Base-by-base conservation (phyloP, 2,329 filamentous ascomycete genomes). In the Apiospora arundinis region DNA sequence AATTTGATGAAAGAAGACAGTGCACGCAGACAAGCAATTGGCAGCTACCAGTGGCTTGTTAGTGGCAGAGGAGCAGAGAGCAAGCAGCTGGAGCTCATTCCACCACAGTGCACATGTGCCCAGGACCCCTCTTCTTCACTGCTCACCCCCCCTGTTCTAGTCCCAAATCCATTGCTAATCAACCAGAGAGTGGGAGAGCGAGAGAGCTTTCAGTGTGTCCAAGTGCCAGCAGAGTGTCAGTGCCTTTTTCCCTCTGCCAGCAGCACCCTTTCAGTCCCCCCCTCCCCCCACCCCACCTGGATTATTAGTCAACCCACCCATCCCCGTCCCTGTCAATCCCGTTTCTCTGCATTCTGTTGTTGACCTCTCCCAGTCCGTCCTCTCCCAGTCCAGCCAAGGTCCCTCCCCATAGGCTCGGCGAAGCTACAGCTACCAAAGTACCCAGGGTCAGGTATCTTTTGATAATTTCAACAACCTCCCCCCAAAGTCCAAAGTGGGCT, bases 391-490 rank as follows among this genome's bases (percentile, higher is more conserved):
- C 28, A 9, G 32, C 52, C 52, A 65, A 4, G 4, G 18, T 32
- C 56, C 9, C 23, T 14, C 49, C 49, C 56, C 28, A 63, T 63
- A 63, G 56, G 56, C 65, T 60, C 52, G 52, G 52, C 52, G 28
- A 60, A 60, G 52, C 52, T 60, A 45, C 42, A 14, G 12, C 42
- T 45, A 45, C 42, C 12, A 60, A 60, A 32, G 40, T 28, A 45
- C 40, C 65, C 40, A 44, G 40, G 40, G 28, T 60, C 52, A 60
- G 52, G 65, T 70, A 72, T 72, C 71, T 72, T 72, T 70, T 67
- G 69, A 72, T 63, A 72, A 72, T 72, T 72, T 72, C 71, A 70
- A 70, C 69, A 48, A 37, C 46, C 45, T 52, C 46, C 46, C 67
- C 52, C 56, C 45, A 48, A 48, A n/a, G 45, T n/a, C 56, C 56